Percentiles rank a stretch among this genome's conserved stretches.
Evolutionary conservation across 179 eudicot species (phyloP).

Genomic region (Nepenthes alata): DNA sequence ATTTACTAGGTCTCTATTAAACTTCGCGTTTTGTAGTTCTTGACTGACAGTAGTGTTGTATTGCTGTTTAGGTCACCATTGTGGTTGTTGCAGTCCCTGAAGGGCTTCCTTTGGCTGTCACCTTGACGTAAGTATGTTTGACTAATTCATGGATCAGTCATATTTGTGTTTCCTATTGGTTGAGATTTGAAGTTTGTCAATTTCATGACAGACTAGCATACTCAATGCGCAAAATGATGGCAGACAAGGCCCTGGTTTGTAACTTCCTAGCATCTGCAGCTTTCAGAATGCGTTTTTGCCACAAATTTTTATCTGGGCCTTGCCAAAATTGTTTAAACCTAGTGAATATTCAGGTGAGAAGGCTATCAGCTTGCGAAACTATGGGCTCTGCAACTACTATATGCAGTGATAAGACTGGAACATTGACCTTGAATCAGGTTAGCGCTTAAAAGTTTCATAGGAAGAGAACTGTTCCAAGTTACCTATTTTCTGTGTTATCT

Average conservation of each 20-base stretch:
- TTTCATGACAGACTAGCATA: constrained; percentile 3
- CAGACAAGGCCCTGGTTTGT: constrained; percentile 85
- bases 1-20: constrained; percentile 6
- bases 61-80: constrained; percentile 56
- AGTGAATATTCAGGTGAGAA: constrained; percentile 53
- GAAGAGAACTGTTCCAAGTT: too few relatives aligned
- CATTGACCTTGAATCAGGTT: constrained; percentile 88
- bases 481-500: neutral
- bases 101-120: constrained; percentile 93
- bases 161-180: constrained; percentile 9
- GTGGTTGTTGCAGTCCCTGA: constrained; percentile 98
- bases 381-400: constrained; percentile 99
- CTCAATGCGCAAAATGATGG: constrained; percentile 98
- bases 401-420: constrained; percentile 97
- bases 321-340: neutral
- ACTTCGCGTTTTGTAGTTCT: neutral
- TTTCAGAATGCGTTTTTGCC: too few relatives aligned
- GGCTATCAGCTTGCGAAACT: constrained; percentile 98
- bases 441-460: neutral
- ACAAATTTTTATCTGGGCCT: neutral
- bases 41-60: neutral
- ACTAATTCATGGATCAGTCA: constrained; percentile 7
- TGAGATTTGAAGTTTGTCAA: neutral
- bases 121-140: constrained; percentile 66
- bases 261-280: neutral